Conservation (phyloP, 495 filamentous ascomycete genomes). For the Rostrohypoxylon terebratum region DNA sequence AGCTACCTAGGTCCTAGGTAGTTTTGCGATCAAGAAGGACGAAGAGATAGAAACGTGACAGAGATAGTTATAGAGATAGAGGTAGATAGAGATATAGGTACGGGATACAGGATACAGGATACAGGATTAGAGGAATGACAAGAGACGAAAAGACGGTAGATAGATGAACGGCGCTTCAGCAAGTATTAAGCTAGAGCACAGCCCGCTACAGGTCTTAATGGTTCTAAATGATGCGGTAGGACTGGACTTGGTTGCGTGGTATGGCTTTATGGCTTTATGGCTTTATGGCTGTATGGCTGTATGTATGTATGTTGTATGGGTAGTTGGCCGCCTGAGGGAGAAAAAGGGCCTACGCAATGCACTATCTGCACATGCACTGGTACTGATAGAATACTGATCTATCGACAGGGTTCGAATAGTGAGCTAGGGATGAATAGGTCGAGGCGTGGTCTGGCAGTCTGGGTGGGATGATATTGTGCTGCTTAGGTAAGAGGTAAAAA, state of each 20-base stretch:
- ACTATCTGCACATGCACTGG: constrained; percentile 39
- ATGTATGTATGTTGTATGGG: constrained; percentile 31
- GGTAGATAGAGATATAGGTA: not conserved
- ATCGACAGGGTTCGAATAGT: constrained; percentile 38
- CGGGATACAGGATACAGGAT: no score
- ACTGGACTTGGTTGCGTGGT: constrained; percentile 3
- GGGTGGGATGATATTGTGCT: constrained; percentile 28
- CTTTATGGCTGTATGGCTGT: no score
- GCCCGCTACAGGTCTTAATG: constrained; percentile 3
- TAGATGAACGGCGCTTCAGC: constrained; percentile 23
- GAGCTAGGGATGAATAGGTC: not conserved
- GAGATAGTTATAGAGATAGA: not conserved
- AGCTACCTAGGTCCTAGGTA: not conserved
- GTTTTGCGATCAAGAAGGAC: constrained; percentile 18
- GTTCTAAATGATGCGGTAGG: constrained; percentile 23
- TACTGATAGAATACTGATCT: constrained; percentile 42
- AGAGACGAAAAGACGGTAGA: constrained; percentile 12
- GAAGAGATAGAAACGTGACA: constrained; percentile 1
- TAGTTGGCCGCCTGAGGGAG: constrained; percentile 26
- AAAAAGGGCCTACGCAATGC: constrained; percentile 34
- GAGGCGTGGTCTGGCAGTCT: constrained; percentile 33
- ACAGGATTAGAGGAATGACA: not conserved
- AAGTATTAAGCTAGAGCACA: constrained; percentile 35
- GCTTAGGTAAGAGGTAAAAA: constrained; percentile 34
- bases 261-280: no score